phyloP scores from a whole-genome alignment of 345 rosid species.

The Brassica juncea region DNA sequence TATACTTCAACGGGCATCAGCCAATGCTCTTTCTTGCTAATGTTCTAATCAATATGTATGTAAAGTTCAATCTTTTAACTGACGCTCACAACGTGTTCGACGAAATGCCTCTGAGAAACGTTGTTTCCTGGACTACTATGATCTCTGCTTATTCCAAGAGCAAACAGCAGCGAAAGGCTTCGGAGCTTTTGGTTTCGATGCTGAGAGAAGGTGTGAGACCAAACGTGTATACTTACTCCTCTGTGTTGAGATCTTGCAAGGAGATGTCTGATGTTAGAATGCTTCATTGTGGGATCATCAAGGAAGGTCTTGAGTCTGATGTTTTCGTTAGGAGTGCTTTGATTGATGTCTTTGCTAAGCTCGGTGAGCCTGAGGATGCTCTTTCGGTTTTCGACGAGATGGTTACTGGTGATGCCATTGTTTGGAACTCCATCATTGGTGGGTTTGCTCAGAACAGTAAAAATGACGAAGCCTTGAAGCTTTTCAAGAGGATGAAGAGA shows the following conservation, averaged over 20 bases:
- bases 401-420: constrained; percentile 61
- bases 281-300: constrained; percentile 56
- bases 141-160: constrained; percentile 58
- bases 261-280: constrained; percentile 47
- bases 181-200: constrained; percentile 52
- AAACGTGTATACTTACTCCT: constrained; percentile 64
- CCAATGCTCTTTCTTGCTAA: constrained; percentile 57
- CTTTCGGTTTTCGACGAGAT: constrained; percentile 55
- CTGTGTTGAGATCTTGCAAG: constrained; percentile 60
- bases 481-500: constrained; percentile 67
- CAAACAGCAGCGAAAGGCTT: constrained; percentile 35
- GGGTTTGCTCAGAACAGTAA: constrained; percentile 70
- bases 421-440: constrained; percentile 77
- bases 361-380: constrained; percentile 49
- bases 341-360: constrained; percentile 64
- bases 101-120: constrained; percentile 42
- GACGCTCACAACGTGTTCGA: constrained; percentile 47
- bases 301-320: constrained; percentile 64
- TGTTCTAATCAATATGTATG: constrained; percentile 54
- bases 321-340: constrained; percentile 70
- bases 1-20: constrained; percentile 46
- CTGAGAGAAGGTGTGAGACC: constrained; percentile 58
- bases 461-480: constrained; percentile 53
- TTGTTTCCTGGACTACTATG: constrained; percentile 75
- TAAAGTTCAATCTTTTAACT: constrained; percentile 48